These are phyloP conservation scores for Tillandsia fasciculata DNA, from an alignment of 176 grass and related monocot species.

Conservation along the genomic window DNA sequence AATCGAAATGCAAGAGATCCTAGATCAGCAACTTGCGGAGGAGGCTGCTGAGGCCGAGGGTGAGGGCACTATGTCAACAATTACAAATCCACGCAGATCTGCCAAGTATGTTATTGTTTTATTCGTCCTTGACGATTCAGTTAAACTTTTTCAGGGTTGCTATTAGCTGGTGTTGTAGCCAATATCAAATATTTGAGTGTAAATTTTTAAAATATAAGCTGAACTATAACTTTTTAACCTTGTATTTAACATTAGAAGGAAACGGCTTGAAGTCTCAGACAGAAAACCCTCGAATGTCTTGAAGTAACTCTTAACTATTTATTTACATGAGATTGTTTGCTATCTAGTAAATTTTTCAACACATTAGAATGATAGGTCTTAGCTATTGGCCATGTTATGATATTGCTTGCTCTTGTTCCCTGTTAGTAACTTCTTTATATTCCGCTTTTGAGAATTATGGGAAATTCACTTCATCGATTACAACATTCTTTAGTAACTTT, in stretches of 20 bases:
- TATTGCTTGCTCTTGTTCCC: background rate
- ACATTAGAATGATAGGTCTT: background rate
- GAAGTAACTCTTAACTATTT: background rate
- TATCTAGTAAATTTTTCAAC: no score
- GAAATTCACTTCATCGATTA: background rate
- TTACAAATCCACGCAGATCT: slow-evolving; percentile 84
- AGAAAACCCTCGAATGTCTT: background rate
- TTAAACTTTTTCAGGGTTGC: background rate
- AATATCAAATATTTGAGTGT: background rate
- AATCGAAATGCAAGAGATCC: slow-evolving; percentile 99
- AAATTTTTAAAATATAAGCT: background rate
- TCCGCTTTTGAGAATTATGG: background rate
- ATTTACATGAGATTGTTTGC: background rate
- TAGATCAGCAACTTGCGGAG: slow-evolving; percentile 98
- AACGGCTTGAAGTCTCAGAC: background rate
- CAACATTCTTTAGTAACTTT: no score
- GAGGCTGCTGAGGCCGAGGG: slow-evolving; percentile 98
- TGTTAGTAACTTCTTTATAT: background rate
- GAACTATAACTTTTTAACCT: no score
- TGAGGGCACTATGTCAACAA: slow-evolving; percentile 64
- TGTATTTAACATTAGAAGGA: no score
- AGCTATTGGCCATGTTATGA: background rate
- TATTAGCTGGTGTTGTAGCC: background rate
- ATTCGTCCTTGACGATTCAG: slow-evolving; percentile 8
- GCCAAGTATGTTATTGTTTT: slow-evolving; percentile 53